Conservation (phyloP, 352 stramenopile species). For the Phytophthora melonis region DNA sequence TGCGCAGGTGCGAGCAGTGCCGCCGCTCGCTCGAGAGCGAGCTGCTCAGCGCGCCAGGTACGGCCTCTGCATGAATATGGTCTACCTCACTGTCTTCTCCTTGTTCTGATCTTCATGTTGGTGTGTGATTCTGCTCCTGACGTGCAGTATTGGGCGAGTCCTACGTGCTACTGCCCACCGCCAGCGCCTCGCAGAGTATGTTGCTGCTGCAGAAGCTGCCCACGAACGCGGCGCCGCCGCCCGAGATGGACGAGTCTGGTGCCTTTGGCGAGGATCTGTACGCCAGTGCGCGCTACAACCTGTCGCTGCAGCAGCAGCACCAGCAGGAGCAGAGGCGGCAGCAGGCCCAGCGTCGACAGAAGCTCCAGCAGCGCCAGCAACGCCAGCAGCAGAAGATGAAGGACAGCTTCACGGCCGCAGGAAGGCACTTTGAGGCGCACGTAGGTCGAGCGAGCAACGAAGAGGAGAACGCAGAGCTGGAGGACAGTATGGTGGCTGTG, state of each 20-base stretch:
- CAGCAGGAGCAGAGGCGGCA: conserved; percentile 41
- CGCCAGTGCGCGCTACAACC: conserved; percentile 54
- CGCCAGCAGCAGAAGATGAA: conserved; percentile 40
- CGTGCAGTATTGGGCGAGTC: conserved; percentile 66
- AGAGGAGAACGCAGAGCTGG: conserved; percentile 40
- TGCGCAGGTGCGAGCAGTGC: conserved; percentile 50
- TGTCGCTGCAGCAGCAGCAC: conserved; percentile 56
- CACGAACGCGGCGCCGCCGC: conserved; percentile 13
- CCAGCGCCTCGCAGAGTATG: conserved; percentile 67
- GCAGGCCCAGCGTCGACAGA: conserved; percentile 36
- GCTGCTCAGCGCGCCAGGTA: conserved; percentile 47
- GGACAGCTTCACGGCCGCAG: conserved; percentile 36
- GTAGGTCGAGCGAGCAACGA: conserved; percentile 27
- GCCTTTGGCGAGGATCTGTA: conserved; percentile 48
- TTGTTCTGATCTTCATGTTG: conserved; percentile 11
- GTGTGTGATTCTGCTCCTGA: neutral
- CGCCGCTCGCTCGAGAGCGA: conserved; percentile 48
- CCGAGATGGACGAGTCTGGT: conserved; percentile 44
- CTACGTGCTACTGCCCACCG: conserved; percentile 79
- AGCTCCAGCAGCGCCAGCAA: conserved; percentile 32
- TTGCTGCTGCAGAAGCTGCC: conserved; percentile 55
- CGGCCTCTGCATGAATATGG: neutral
- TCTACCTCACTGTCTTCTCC: neutral
- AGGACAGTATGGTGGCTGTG: conserved; percentile 71
- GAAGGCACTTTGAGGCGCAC: conserved; percentile 32